phyloP scores from a whole-genome alignment of 2,329 filamentous ascomycete genomes.

The Colletotrichum coccodes region DNA sequence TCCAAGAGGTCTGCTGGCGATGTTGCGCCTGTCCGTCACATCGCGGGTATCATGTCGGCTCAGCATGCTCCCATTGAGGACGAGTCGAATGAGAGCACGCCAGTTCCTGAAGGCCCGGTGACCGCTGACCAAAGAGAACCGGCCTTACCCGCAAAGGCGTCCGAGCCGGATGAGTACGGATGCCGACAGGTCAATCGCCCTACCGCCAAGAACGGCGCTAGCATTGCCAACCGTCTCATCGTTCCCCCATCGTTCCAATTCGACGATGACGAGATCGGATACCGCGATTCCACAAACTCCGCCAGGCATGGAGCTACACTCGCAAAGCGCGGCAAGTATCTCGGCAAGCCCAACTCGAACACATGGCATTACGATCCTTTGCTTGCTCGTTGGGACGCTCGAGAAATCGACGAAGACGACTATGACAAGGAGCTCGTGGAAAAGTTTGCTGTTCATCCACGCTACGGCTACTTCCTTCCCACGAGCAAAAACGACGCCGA shows the following conservation, averaged over 20 bases:
- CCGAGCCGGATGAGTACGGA: conserved; percentile 62
- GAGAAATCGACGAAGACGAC: conserved; percentile 57
- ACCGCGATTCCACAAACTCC: conserved; percentile 68
- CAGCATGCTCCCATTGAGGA: conserved; percentile 38
- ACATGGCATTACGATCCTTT: conserved; percentile 65
- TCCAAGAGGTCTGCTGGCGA: conserved; percentile 57
- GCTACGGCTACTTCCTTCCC: conserved; percentile 62
- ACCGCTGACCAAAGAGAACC: conserved; percentile 40
- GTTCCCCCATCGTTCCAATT: conserved; percentile 60
- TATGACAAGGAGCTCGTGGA: conserved; percentile 61
- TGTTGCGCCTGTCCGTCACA: conserved; percentile 34
- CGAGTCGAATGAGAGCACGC: conserved; percentile 41
- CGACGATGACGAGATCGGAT: conserved; percentile 66
- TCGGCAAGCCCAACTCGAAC: conserved; percentile 63
- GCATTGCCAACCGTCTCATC: conserved; percentile 62
- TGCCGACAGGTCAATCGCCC: conserved; percentile 58
- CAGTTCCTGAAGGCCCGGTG: conserved; percentile 35
- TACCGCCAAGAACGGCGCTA: conserved; percentile 47
- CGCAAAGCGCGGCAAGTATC: conserved; percentile 62
- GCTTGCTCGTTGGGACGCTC: conserved; percentile 63
- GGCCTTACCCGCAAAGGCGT: conserved; percentile 41
- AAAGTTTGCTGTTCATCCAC: conserved; percentile 62
- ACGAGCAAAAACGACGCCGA: conserved; percentile 57
- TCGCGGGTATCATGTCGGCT: conserved; percentile 45
- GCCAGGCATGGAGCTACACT: conserved; percentile 62